Percentiles rank a stretch among this genome's conserved stretches.
These are phyloP conservation scores for Laguncularia racemosa DNA, from an alignment of 345 rosid species.

Conservation along the genomic window DNA sequence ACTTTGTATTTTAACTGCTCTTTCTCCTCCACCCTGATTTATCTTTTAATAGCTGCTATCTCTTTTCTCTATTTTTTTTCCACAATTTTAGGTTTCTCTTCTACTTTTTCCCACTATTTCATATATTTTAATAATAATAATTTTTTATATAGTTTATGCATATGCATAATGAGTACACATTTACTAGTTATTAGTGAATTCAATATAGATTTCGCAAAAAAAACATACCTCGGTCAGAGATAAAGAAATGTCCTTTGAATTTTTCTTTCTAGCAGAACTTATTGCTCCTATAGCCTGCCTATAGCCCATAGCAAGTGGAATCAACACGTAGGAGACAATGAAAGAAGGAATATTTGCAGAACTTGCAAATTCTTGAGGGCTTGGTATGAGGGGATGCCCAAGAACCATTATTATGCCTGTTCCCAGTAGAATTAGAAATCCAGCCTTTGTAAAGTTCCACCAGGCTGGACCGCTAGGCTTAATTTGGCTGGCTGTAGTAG, in stretches of 20 bases:
- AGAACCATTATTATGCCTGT: constrained; percentile 20
- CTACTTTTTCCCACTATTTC: too few species aligned
- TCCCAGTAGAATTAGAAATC: constrained; percentile 24
- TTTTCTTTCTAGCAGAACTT: constrained; percentile 22
- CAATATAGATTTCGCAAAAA: background rate
- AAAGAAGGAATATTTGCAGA: constrained; percentile 28
- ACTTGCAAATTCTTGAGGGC: constrained; percentile 17
- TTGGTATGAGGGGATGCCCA: constrained; percentile 22
- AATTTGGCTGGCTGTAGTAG: background rate
- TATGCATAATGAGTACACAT: too few species aligned
- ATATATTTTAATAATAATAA: too few species aligned
- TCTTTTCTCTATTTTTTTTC: too few species aligned
- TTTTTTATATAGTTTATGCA: too few species aligned
- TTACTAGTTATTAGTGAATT: too few species aligned
- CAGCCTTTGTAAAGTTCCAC: constrained; percentile 31
- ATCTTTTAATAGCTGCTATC: too few species aligned
- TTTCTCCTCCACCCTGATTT: too few species aligned
- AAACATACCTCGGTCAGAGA: constrained; percentile 34
- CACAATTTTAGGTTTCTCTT: too few species aligned
- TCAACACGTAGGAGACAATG: constrained; percentile 27
- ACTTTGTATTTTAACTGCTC: too few species aligned
- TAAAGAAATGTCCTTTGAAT: constrained; percentile 24
- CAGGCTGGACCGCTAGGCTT: constrained; percentile 11
- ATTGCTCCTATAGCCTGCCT: constrained; percentile 12
- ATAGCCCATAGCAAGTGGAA: constrained; percentile 35